A percentile compares a stretch with the other conserved stretches of the same genome.
Evolutionary conservation across 2,329 filamentous ascomycete genomes (phyloP).

Genomic region (Arthrobotrys megalospora): DNA sequence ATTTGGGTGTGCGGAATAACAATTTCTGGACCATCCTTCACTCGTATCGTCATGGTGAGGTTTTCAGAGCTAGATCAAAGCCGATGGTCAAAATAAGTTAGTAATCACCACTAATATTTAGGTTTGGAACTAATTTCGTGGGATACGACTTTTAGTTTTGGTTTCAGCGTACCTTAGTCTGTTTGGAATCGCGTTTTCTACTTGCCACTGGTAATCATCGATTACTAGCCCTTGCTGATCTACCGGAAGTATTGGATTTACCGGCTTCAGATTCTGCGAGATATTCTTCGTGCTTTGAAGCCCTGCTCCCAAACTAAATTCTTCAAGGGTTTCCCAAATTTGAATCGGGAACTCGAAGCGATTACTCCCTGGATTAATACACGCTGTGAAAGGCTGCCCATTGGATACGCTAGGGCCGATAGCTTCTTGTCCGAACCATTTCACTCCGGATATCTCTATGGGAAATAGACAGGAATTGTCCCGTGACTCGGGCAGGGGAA

Average conservation of each 20-base stretch:
- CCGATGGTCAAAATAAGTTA: background rate
- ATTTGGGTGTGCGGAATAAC: background rate
- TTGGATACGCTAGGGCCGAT: background rate
- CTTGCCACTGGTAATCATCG: background rate
- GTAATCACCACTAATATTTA: background rate
- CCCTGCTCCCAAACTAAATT: background rate
- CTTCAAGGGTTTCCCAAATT: conserved; percentile 3
- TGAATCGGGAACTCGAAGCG: conserved; percentile 2
- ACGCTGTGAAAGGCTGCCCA: background rate
- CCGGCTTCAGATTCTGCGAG: background rate
- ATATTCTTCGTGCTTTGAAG: background rate
- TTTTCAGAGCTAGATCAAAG: background rate
- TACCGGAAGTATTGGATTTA: background rate
- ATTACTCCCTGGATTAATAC: conserved; percentile 1
- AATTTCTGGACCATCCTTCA: background rate
- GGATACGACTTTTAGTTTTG: too few species aligned
- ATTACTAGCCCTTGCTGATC: background rate
- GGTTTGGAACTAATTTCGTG: background rate
- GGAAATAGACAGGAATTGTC: conserved; percentile 2
- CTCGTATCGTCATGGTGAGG: background rate
- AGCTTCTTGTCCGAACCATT: conserved; percentile 1
- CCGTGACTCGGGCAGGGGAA: background rate
- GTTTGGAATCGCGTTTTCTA: background rate
- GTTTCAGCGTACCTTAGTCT: background rate
- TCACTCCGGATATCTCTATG: background rate